Evolutionary conservation across 352 stramenopile species (phyloP), one percentile per base, ranked within the genome.

Genomic region (Phytophthora boehmeriae): DNA sequence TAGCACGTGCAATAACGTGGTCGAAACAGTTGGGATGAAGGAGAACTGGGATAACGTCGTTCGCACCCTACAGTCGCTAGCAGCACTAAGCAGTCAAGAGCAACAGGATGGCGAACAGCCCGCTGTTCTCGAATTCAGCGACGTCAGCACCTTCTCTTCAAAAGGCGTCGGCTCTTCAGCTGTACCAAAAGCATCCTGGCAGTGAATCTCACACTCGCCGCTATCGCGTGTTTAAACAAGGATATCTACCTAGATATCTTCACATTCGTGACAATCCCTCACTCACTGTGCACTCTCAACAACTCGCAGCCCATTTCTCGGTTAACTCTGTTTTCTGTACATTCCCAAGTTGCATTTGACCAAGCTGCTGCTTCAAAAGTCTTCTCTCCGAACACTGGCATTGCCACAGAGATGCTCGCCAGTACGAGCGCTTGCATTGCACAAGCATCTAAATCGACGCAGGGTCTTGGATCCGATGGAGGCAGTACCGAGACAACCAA

Each of bases 171-270:
- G 23, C 22, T 56, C 75, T 41, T 43, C 57, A 0, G 6, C 32
- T 8, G 8, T 42, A 23, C n/a, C 47, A 4, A 49, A 0, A 52
- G 32, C 5, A 32, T 19, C 5, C 36, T 91, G n/a, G 47, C 53
- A 0, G 71, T 91, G 17, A 69, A 58, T 27, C 75, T 93, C 20
- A 90, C 82, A 6, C 51, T 66, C 4, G 55, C 61, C 8, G 63
- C 80, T 2, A 25, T 79, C 2, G 59, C 54, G 11, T 93, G 82
- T 63, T 59, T 93, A 0, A 65, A 70, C 14, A 25, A 68, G 0
- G 49, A 80, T 32, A 52, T 90, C 6, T 89, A 81, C 54, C 11
- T 90, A 16, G 83, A 76, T 30, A 71, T 64, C 3, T 75, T 93
- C 13, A 63, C 77, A 38, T 45, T 90, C 19, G 25, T 20, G 1